Percentiles rank a stretch among this genome's conserved stretches.
Conservation (phyloP, 805 yeast species). For the Candida silvicultrix region DNA sequence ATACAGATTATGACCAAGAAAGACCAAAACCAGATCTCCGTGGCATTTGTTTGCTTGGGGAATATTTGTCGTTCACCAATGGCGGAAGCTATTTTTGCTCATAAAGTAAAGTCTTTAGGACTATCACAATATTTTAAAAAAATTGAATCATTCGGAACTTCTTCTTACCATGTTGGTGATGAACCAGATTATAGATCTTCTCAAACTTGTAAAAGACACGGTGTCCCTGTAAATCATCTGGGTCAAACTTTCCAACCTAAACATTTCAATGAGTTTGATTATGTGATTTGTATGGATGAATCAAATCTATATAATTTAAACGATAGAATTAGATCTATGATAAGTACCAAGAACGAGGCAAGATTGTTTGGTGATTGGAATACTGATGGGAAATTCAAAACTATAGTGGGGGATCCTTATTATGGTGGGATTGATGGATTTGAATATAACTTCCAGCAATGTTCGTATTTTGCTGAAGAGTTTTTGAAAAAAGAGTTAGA, state of each 20-base stretch:
- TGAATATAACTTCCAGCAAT: slow-evolving; percentile 70
- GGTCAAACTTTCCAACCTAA: slow-evolving; percentile 60
- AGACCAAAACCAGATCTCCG: slow-evolving; percentile 34
- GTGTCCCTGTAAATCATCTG: slow-evolving; percentile 65
- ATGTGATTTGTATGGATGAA: slow-evolving; percentile 67
- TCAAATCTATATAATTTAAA: slow-evolving; percentile 44
- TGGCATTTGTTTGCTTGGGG: slow-evolving; percentile 89
- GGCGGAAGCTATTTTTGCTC: slow-evolving; percentile 91
- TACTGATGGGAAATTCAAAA: slow-evolving; percentile 40
- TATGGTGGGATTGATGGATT: slow-evolving; percentile 86
- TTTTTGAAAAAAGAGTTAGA: slow-evolving; percentile 48
- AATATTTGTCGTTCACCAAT: slow-evolving; percentile 95
- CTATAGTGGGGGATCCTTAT: slow-evolving; percentile 83
- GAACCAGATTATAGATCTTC: slow-evolving; percentile 73
- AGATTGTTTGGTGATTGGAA: slow-evolving; percentile 80
- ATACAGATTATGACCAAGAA: slow-evolving; percentile 8
- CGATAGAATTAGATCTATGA: slow-evolving; percentile 45
- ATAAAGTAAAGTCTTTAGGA: slow-evolving; percentile 50
- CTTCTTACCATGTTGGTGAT: slow-evolving; percentile 80
- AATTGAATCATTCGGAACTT: slow-evolving; percentile 88
- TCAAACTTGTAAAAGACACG: slow-evolving; percentile 59
- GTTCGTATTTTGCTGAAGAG: slow-evolving; percentile 66
- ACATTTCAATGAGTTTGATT: slow-evolving; percentile 57
- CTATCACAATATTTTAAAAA: slow-evolving; percentile 34
- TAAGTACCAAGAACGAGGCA: slow-evolving; percentile 38